These are phyloP conservation scores for Wickerhamiella vanderwaltii DNA, from an alignment of 805 yeast species.

Conservation along the genomic window DNA sequence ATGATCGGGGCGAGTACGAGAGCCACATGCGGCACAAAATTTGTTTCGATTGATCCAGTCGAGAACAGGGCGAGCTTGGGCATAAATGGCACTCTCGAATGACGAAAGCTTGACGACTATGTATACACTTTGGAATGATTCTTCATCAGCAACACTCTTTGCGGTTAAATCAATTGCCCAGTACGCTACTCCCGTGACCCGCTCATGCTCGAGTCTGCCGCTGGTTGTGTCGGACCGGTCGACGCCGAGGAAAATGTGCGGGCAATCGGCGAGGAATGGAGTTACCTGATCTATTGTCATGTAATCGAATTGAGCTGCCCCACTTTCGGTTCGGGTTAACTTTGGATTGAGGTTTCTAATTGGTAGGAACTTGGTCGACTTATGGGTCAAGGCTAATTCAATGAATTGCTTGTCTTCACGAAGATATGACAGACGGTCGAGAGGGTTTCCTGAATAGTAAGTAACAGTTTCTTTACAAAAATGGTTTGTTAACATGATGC, in stretches of 20 bases:
- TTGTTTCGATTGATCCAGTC: slow-evolving; percentile 71
- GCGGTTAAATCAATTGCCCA: slow-evolving; percentile 8
- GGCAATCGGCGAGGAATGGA: not conserved
- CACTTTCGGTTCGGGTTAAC: slow-evolving; percentile 9
- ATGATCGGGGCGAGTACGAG: slow-evolving; percentile 28
- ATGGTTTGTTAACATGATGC: not conserved
- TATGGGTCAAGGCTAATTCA: slow-evolving; percentile 33
- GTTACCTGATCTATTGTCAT: not conserved
- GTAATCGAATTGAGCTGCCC: not conserved
- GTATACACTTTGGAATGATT: not conserved
- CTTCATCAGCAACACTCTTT: slow-evolving; percentile 18
- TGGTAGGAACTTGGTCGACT: slow-evolving; percentile 40
- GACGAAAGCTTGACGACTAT: slow-evolving; percentile 13
- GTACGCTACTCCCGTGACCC: slow-evolving; percentile 6
- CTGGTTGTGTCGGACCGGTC: not conserved
- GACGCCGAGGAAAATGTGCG: slow-evolving; percentile 6
- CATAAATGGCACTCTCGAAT: slow-evolving; percentile 45
- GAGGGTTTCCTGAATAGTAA: slow-evolving; percentile 39
- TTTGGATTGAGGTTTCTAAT: slow-evolving; percentile 25
- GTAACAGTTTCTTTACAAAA: slow-evolving; percentile 16
- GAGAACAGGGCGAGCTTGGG: slow-evolving; percentile 72
- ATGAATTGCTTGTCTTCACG: slow-evolving; percentile 46
- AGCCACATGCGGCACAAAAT: slow-evolving; percentile 83
- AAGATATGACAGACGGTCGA: slow-evolving; percentile 54
- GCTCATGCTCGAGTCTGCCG: slow-evolving; percentile 7